Conservation (phyloP, 306 rosid genomes). For the Vigna reflexopilosa region DNA sequence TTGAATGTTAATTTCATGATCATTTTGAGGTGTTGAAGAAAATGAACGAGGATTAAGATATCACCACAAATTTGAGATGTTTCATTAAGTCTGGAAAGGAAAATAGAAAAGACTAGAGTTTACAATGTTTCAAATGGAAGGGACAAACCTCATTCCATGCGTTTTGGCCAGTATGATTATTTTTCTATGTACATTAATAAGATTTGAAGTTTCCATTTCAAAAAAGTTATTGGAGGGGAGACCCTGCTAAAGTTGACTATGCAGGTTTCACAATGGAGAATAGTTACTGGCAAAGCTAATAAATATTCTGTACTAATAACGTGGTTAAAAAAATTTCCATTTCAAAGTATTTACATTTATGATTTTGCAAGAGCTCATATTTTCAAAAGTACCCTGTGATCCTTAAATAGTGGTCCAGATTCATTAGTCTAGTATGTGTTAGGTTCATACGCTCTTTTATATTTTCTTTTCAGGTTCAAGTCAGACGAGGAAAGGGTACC, state of each 20-base stretch:
- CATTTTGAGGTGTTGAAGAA: conserved; percentile 23
- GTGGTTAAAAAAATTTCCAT: neutral
- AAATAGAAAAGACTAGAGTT: neutral
- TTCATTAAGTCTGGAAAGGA: neutral
- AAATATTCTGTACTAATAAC: no score
- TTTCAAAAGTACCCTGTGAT: neutral
- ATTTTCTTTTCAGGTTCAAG: conserved; percentile 77
- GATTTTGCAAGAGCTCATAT: conserved; percentile 11
- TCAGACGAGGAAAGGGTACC: conserved; percentile 96
- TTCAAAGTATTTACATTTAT: conserved; percentile 3
- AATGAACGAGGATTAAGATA: conserved; percentile 23
- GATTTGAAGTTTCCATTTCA: conserved; percentile 3
- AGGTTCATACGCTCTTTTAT: conserved; percentile 11
- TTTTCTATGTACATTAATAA: neutral
- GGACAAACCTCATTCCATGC: neutral
- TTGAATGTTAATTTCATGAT: conserved; percentile 37
- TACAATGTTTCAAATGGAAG: conserved; percentile 28
- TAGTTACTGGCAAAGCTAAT: neutral
- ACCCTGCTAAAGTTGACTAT: no score
- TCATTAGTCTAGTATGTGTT: conserved; percentile 11
- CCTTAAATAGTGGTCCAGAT: neutral
- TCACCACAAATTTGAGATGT: neutral
- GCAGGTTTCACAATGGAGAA: no score
- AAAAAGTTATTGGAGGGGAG: no score
- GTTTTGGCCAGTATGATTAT: neutral